Evolutionary conservation across 352 stramenopile genomes (phyloP), one percentile per base, ranked within the genome.

Genomic region (Phytophthora europaea): DNA sequence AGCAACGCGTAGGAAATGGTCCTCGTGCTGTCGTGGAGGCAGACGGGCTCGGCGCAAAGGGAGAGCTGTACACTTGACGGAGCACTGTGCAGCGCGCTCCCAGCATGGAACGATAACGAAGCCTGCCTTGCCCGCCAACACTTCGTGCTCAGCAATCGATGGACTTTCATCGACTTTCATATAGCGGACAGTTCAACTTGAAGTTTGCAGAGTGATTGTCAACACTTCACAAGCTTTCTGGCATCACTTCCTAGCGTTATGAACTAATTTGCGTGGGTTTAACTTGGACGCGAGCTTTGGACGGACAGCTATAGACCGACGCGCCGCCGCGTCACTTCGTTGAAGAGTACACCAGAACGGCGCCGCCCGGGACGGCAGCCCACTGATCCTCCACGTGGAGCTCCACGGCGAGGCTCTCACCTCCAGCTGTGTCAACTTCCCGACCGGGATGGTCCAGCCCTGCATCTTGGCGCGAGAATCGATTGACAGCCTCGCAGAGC

Each of bases 301-400:
- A 5, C 15, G 34, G 34, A 43, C 34, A 43, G 28, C 28, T 31
- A 31, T 7, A 31, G 28, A 31, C 28, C 28, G 28, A 31, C 28
- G 4, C 0, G 0, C 28, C 28, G 28, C 8, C 47, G 33, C 28
- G 12, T 55, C 61, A 54, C 52, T 23, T 48, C 33, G 43, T 12
- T 16, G 28, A 23, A 4, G 26, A 8, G 26, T 61, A 68, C 43
- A 68, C 20, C 4, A 71, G 57, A n/a, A 76, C 61, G 7, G 63
- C 22, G 9, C 61, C 70, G 64, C 66, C 70, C 5, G 65, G 70
- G 23, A 73, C 63, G 56, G 65, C 28, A n/a, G 23, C 18, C 20
- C 65, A 70, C 9, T 75, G 4, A 1, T 68, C 63, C n/a, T 77
- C 65, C 8, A 80, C 65, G 45, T 55, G 69, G 9, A 81, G 65